Conservation (phyloP, 257 asterid species). For the Paraleonurus japonicus region DNA sequence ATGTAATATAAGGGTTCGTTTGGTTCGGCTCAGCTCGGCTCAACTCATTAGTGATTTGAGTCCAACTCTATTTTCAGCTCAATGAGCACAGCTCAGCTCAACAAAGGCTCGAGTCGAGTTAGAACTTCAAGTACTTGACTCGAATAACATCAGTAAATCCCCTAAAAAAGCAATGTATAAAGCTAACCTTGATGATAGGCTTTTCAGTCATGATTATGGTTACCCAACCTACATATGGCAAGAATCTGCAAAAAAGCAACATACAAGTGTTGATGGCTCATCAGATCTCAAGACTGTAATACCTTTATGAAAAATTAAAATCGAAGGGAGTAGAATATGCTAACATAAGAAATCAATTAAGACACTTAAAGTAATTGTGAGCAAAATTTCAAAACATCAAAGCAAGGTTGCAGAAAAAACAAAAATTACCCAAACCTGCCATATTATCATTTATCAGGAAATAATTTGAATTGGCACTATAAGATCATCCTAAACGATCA, state of each 20-base stretch:
- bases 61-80: no score
- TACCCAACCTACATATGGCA: conserved; percentile 99
- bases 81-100: no score
- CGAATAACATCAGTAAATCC: no score
- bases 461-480: not conserved
- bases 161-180: no score
- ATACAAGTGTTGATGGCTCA: conserved; percentile 4
- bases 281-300: conserved; percentile 9
- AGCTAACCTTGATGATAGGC: conserved; percentile 89
- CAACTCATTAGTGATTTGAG: no score
- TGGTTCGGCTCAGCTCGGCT: no score
- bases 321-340: not conserved
- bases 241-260: conserved; percentile 57
- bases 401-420: not conserved
- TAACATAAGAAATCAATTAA: conserved; percentile 1
- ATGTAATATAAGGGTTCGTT: no score
- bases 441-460: not conserved
- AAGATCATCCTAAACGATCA: not conserved
- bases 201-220: conserved; percentile 98
- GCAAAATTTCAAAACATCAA: not conserved
- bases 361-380: not conserved
- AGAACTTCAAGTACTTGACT: no score
- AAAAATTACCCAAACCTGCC: not conserved
- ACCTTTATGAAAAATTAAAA: not conserved
- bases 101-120: no score